phyloP scores from a whole-genome alignment of 2,329 filamentous ascomycete genomes.

The Davidsoniella australis region DNA sequence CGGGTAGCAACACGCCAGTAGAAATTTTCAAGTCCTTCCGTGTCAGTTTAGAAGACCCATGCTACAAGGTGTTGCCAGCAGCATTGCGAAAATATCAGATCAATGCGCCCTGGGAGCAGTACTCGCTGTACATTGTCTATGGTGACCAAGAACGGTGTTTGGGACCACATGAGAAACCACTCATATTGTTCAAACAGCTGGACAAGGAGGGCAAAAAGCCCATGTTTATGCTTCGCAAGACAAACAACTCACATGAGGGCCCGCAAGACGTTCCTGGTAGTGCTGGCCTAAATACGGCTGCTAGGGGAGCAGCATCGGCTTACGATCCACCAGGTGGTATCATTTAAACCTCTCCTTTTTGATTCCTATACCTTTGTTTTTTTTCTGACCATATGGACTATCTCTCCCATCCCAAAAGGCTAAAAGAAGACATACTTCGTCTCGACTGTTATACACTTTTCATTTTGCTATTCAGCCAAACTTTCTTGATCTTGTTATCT shows the following conservation, averaged over 20 bases:
- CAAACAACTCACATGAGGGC: conserved; percentile 33
- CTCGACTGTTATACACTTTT: no score
- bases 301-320: conserved; percentile 27
- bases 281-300: conserved; percentile 31
- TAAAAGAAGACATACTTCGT: no score
- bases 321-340: conserved; percentile 45
- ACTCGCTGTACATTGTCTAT: conserved; percentile 94
- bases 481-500: not conserved
- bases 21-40: conserved; percentile 99
- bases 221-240: conserved; percentile 92
- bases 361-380: not conserved
- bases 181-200: conserved; percentile 93
- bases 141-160: conserved; percentile 95
- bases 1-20: conserved; percentile 40
- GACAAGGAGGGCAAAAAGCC: conserved; percentile 95
- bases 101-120: conserved; percentile 92
- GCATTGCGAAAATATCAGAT: conserved; percentile 97
- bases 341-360: conserved; percentile 24
- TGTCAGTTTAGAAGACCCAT: conserved; percentile 94
- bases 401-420: not conserved
- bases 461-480: no score
- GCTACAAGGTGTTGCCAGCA: conserved; percentile 89
- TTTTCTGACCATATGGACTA: not conserved
- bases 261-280: conserved; percentile 32
- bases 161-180: conserved; percentile 76